Conservation (phyloP, 306 rosid species). For the Styphnolobium japonicum region DNA sequence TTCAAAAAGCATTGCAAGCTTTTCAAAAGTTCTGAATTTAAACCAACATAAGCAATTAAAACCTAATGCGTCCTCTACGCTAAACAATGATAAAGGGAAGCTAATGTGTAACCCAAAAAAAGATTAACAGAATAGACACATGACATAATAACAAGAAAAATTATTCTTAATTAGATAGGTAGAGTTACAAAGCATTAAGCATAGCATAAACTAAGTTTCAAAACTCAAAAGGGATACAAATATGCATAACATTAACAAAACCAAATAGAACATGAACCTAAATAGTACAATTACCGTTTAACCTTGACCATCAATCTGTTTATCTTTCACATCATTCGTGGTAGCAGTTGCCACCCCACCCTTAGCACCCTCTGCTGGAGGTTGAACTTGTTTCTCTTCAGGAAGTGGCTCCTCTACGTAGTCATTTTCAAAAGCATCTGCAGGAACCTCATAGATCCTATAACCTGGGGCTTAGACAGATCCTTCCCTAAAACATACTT, state of each 20-base stretch:
- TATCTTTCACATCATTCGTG: constrained; percentile 53
- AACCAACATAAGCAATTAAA: not conserved
- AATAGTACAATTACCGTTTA: constrained; percentile 29
- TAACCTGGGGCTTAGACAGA: constrained; percentile 90
- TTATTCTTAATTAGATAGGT: not conserved
- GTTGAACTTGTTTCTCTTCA: constrained; percentile 91
- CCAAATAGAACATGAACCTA: not conserved
- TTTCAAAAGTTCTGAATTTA: not conserved
- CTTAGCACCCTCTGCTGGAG: constrained; percentile 63
- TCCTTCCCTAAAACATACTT: constrained; percentile 91
- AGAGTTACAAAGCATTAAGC: not conserved
- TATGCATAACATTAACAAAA: not conserved
- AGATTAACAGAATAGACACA: not conserved
- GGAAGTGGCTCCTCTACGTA: constrained; percentile 96
- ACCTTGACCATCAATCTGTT: constrained; percentile 43
- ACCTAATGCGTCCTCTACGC: not conserved
- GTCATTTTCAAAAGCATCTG: constrained; percentile 88
- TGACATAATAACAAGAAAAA: not conserved
- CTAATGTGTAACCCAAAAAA: not conserved
- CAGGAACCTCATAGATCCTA: constrained; percentile 92
- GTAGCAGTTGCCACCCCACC: constrained; percentile 48
- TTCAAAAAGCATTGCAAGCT: not conserved
- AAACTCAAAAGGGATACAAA: too few relatives aligned
- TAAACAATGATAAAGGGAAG: not conserved
- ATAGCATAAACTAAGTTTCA: too few relatives aligned